Evolutionary conservation across 768 basidiomycete genomes (phyloP).

Genomic region (Tulasnella calospora): DNA sequence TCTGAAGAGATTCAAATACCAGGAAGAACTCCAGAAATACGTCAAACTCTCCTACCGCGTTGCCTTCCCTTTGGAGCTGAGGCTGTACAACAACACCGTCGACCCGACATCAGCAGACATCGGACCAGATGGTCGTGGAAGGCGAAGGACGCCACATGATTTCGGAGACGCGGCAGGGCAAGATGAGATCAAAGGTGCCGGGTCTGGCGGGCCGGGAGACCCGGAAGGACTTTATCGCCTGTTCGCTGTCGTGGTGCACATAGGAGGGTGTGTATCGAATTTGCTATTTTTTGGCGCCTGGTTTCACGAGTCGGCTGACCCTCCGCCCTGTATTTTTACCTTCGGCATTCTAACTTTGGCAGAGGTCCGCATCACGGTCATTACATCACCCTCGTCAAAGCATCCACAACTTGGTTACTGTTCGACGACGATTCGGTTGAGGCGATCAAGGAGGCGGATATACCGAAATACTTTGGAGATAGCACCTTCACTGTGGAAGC

Average conservation of each 20-base stretch:
- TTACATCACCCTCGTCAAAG: conserved; percentile 92
- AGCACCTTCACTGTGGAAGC: conserved; percentile 32
- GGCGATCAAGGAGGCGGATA: conserved; percentile 80
- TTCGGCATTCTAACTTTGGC: conserved; percentile 23
- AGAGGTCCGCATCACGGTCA: conserved; percentile 97
- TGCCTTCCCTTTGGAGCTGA: conserved; percentile 89
- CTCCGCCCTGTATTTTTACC: not conserved
- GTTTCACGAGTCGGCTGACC: conserved; percentile 28
- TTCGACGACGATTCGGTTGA: conserved; percentile 96
- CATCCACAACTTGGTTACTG: conserved; percentile 72
- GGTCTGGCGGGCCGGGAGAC: conserved; percentile 45
- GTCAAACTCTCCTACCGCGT: conserved; percentile 96
- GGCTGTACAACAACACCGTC: conserved; percentile 86
- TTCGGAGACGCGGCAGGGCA: not conserved
- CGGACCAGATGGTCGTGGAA: conserved; percentile 11
- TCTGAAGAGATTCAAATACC: conserved; percentile 97
- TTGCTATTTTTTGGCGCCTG: conserved; percentile 29
- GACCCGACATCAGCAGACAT: conserved; percentile 42
- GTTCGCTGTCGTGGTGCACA: conserved; percentile 97
- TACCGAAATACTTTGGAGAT: conserved; percentile 92
- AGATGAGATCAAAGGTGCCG: conserved; percentile 14
- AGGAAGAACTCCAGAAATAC: conserved; percentile 83
- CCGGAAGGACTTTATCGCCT: conserved; percentile 91
- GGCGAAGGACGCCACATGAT: conserved; percentile 16
- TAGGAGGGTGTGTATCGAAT: conserved; percentile 85